Evolutionary conservation across 805 yeast species (phyloP).

Genomic region (Candida lessepsii): DNA sequence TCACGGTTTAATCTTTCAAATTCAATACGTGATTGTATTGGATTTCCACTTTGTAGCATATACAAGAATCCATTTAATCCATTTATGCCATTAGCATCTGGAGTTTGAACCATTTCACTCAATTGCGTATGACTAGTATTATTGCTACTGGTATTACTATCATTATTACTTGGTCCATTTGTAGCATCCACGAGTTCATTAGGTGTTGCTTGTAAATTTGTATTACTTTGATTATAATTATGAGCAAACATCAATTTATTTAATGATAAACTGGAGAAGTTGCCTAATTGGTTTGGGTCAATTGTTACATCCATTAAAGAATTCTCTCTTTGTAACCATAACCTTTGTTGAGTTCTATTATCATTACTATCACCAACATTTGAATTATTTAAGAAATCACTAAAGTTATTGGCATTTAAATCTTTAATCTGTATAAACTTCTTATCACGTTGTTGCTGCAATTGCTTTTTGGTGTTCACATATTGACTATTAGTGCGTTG

Average conservation of each 20-base stretch:
- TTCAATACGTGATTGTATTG: conserved; percentile 67
- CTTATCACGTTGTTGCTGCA: conserved; percentile 13
- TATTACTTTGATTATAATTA: conserved; percentile 26
- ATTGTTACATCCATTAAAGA: conserved; percentile 58
- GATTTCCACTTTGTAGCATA: conserved; percentile 36
- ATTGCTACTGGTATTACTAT: background rate
- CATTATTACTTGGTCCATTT: conserved; percentile 3
- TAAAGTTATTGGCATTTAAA: conserved; percentile 28
- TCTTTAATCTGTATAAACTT: conserved; percentile 8
- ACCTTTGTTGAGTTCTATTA: conserved; percentile 71
- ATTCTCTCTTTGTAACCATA: conserved; percentile 82
- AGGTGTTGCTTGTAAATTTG: conserved; percentile 17
- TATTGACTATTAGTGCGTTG: conserved; percentile 41
- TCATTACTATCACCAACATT: conserved; percentile 7
- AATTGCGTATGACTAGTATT: conserved; percentile 1
- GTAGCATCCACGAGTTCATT: conserved; percentile 7
- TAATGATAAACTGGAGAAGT: conserved; percentile 39
- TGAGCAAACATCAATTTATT: conserved; percentile 40
- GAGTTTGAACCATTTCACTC: conserved; percentile 4
- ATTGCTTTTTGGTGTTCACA: conserved; percentile 24
- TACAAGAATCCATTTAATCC: conserved; percentile 28
- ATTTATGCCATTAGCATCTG: conserved; percentile 20
- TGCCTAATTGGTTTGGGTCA: conserved; percentile 30
- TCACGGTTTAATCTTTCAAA: conserved; percentile 77
- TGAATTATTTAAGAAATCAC: conserved; percentile 24